Evolutionary conservation across 768 basidiomycete genomes (phyloP).

Genomic region (Pleurotus cornucopiae): DNA sequence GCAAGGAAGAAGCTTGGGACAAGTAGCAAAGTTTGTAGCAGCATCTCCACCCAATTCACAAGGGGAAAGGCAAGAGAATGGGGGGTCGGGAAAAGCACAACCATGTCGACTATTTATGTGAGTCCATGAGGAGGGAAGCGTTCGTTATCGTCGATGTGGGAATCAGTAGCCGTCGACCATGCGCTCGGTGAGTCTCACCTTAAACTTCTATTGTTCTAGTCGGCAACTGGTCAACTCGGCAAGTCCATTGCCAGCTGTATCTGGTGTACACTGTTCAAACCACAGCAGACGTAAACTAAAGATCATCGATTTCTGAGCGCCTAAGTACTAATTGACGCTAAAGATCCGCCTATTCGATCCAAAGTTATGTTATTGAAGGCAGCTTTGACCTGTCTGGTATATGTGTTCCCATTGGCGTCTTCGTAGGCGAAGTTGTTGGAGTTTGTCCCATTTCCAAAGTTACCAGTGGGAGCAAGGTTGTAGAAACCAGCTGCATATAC

Average conservation of each 20-base stretch:
- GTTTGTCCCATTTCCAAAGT: conserved; percentile 64
- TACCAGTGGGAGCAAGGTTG: conserved; percentile 36
- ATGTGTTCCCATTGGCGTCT: conserved; percentile 61
- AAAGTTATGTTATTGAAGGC: conserved; percentile 57
- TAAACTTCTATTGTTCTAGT: not conserved
- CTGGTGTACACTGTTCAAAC: not conserved
- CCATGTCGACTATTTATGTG: conserved; percentile 4
- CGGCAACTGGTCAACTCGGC: not conserved
- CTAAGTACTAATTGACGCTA: conserved; percentile 18
- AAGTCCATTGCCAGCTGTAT: not conserved
- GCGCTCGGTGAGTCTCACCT: not conserved
- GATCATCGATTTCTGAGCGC: no score
- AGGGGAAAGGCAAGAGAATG: not conserved
- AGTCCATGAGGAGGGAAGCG: conserved; percentile 5
- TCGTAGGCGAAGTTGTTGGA: conserved; percentile 63
- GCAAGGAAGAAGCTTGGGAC: not conserved
- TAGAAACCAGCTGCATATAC: conserved; percentile 44
- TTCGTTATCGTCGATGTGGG: not conserved
- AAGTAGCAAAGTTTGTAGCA: not conserved
- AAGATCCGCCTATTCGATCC: conserved; percentile 52
- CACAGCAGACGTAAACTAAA: no score
- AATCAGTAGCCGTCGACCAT: conserved; percentile 1
- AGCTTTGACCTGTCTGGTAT: conserved; percentile 53
- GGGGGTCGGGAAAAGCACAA: not conserved
- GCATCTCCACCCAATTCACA: not conserved